A percentile compares a stretch with the other conserved stretches of the same genome.
These are phyloP conservation scores for Violaceomyces palustris DNA, from an alignment of 1,284 basidiomycete species.

Conservation along the genomic window DNA sequence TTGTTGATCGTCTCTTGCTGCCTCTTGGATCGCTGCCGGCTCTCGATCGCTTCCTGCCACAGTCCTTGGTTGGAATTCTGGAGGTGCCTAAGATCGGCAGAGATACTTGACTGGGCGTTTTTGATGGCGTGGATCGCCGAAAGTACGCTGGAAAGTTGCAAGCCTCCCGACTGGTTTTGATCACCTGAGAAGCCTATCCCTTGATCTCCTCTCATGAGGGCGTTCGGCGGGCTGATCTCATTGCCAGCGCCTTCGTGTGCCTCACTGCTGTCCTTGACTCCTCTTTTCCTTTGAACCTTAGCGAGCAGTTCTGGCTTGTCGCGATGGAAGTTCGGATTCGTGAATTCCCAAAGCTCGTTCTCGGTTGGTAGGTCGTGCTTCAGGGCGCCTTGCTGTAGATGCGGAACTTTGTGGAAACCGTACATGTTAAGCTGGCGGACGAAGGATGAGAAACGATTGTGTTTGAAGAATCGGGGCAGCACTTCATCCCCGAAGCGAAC, in stretches of 20 bases:
- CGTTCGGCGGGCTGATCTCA: conserved; percentile 21
- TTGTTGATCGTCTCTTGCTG: conserved; percentile 96
- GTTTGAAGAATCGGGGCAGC: conserved; percentile 53
- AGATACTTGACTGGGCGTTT: conserved; percentile 83
- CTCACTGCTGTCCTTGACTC: conserved; percentile 52
- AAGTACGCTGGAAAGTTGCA: conserved; percentile 58
- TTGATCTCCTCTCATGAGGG: conserved; percentile 26
- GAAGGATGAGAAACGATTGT: conserved; percentile 74
- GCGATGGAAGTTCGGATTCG: conserved; percentile 80
- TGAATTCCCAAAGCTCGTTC: conserved; percentile 88
- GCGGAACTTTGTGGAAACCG: conserved; percentile 59
- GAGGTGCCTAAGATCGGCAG: conserved; percentile 77
- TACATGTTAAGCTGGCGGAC: conserved; percentile 82
- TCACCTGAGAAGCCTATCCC: no score
- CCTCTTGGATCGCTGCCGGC: conserved; percentile 74
- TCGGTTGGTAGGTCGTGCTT: conserved; percentile 56
- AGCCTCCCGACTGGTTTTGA: conserved; percentile 14
- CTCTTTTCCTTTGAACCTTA: conserved; percentile 69
- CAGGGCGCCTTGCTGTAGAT: conserved; percentile 89
- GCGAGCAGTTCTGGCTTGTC: conserved; percentile 85
- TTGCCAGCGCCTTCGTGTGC: conserved; percentile 8
- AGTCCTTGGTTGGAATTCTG: conserved; percentile 81
- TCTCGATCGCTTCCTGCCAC: conserved; percentile 84
- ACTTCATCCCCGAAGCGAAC: conserved; percentile 81
- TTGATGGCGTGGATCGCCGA: conserved; percentile 82